Evolutionary conservation across 176 grass and related monocot species (phyloP).

Genomic region (Elaeis guineensis): DNA sequence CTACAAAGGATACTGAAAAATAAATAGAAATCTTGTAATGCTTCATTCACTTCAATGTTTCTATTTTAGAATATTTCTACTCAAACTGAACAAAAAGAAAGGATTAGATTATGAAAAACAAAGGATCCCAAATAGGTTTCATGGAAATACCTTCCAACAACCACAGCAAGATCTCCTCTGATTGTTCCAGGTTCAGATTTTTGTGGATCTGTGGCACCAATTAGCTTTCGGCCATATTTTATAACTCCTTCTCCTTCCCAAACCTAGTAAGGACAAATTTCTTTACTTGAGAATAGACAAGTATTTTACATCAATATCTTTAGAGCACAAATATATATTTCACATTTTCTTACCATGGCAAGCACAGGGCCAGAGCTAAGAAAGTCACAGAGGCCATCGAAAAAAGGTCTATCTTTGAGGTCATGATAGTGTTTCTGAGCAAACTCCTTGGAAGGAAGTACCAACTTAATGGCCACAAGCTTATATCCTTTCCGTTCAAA

Average conservation of each 20-base stretch:
- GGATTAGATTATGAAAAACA: too few species aligned
- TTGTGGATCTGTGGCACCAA: slow-evolving; percentile 86
- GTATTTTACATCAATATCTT: too few species aligned
- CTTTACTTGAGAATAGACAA: too few species aligned
- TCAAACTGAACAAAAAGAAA: too few species aligned
- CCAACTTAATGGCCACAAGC: slow-evolving; percentile 84
- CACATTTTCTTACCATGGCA: slow-evolving; percentile 56
- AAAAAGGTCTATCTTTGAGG: slow-evolving; percentile 89
- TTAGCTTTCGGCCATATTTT: slow-evolving; percentile 87
- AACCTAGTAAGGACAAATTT: slow-evolving; percentile 33
- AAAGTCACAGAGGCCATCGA: slow-evolving; percentile 76
- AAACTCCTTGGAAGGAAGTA: slow-evolving; percentile 75
- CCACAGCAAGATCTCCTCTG: slow-evolving; percentile 84
- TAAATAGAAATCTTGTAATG: too few species aligned
- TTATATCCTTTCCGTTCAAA: slow-evolving; percentile 87
- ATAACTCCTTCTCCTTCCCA: slow-evolving; percentile 98
- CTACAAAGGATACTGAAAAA: too few species aligned
- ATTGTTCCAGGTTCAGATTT: slow-evolving; percentile 97
- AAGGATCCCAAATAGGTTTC: too few species aligned
- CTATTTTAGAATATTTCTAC: too few species aligned
- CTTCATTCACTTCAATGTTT: too few species aligned
- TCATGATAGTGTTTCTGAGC: slow-evolving; percentile 88
- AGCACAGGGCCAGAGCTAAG: slow-evolving; percentile 89
- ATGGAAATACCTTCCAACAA: slow-evolving; percentile 63
- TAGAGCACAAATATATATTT: background rate